A percentile compares a stretch with the other conserved stretches of the same genome.
phyloP scores from a whole-genome alignment of 2,329 filamentous ascomycete species.

The Mariannaea sp. region DNA sequence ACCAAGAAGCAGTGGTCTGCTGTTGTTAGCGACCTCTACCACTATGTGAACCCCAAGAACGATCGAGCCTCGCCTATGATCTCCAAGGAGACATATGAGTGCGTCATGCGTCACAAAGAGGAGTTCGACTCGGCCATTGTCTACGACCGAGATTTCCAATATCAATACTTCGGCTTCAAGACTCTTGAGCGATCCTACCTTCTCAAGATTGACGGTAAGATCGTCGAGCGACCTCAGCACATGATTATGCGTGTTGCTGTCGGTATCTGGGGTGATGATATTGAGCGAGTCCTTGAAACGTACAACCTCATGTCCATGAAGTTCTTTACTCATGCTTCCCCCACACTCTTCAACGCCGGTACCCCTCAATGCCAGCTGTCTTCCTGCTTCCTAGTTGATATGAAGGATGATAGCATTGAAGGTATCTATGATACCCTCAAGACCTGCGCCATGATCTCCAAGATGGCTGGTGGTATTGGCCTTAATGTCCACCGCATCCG shows the following conservation, averaged over 20 bases:
- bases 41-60: slow-evolving; percentile 97
- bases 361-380: slow-evolving; percentile 94
- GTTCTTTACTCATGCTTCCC: slow-evolving; percentile 97
- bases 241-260: slow-evolving; percentile 99
- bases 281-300: slow-evolving; percentile 94
- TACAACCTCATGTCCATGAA: slow-evolving; percentile 99
- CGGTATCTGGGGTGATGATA: slow-evolving; percentile 92
- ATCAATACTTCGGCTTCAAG: slow-evolving; percentile 99
- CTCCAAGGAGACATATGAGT: slow-evolving; percentile 85
- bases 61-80: slow-evolving; percentile 88
- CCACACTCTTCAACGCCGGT: slow-evolving; percentile 96
- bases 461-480: slow-evolving; percentile 98
- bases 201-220: slow-evolving; percentile 91
- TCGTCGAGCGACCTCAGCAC: slow-evolving; percentile 96
- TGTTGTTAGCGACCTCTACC: slow-evolving; percentile 89
- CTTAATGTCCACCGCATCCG: slow-evolving; percentile 96
- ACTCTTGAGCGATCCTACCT: slow-evolving; percentile 97
- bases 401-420: slow-evolving; percentile 99
- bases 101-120: slow-evolving; percentile 92
- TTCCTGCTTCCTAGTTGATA: slow-evolving; percentile 98
- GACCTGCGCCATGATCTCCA: slow-evolving; percentile 99
- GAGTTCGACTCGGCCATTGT: slow-evolving; percentile 99
- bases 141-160: slow-evolving; percentile 99
- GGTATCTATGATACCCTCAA: slow-evolving; percentile 99
- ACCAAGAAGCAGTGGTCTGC: slow-evolving; percentile 99